Evolutionary conservation across 345 rosid genomes (phyloP).

Genomic region (Nasturtium officinale): DNA sequence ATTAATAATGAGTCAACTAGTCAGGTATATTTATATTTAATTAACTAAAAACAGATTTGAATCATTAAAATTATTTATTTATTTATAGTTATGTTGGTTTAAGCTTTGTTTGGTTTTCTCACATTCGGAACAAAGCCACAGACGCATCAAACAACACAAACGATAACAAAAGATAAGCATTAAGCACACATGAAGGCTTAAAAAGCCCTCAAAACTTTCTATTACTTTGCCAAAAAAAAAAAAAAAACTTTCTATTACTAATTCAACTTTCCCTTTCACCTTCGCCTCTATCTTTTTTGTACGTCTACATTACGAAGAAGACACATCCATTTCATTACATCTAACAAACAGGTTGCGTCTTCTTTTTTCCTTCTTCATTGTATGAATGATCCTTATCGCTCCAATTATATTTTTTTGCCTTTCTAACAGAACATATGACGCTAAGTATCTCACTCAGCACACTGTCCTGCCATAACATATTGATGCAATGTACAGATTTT

Average conservation of each 20-base stretch:
- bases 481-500: slow-evolving; percentile 85
- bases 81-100: neutral
- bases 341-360: slow-evolving; percentile 29
- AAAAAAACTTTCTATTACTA: slow-evolving; percentile 28
- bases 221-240: too few relatives aligned
- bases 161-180: slow-evolving; percentile 2
- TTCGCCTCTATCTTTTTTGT: slow-evolving; percentile 10
- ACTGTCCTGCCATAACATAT: slow-evolving; percentile 89
- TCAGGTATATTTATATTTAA: neutral
- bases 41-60: neutral
- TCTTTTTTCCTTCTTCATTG: slow-evolving; percentile 3
- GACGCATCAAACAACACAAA: slow-evolving; percentile 4
- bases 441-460: slow-evolving; percentile 57
- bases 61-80: neutral
- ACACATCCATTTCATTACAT: slow-evolving; percentile 38
- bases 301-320: slow-evolving; percentile 28
- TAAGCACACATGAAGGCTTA: slow-evolving; percentile 33
- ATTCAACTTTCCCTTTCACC: neutral
- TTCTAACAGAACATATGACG: slow-evolving; percentile 12
- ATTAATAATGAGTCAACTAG: neutral
- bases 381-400: neutral
- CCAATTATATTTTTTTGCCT: neutral
- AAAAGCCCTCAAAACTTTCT: slow-evolving; percentile 32
- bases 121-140: neutral
- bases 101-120: slow-evolving; percentile 10